Conservation (phyloP, 257 asterid genomes). For the Penstemon barbatus region DNA sequence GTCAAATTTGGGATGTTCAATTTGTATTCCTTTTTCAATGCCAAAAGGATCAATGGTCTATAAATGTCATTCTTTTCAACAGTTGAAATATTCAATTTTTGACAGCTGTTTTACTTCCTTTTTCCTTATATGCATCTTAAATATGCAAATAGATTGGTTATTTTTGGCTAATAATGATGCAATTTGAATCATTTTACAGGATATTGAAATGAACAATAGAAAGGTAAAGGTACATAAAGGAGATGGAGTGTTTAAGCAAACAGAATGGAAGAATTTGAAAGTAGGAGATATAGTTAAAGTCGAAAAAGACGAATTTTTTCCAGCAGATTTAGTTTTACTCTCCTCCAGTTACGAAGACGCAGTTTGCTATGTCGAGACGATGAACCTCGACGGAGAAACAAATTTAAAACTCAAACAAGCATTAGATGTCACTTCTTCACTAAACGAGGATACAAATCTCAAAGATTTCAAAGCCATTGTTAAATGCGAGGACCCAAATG, state of each 20-base stretch:
- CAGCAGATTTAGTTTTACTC: constrained; percentile 63
- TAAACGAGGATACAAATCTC: constrained; percentile 39
- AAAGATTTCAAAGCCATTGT: constrained; percentile 45
- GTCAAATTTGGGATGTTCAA: too few relatives aligned
- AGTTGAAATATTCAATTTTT: constrained; percentile 10
- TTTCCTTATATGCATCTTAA: background rate
- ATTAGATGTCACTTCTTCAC: constrained; percentile 49
- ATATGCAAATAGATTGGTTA: background rate
- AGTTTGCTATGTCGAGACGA: constrained; percentile 71
- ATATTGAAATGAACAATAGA: constrained; percentile 65
- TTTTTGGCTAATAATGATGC: constrained; percentile 20
- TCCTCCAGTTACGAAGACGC: constrained; percentile 69
- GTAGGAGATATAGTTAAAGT: constrained; percentile 71
- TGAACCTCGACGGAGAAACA: constrained; percentile 75
- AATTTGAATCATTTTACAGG: constrained; percentile 36
- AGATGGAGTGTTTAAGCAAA: constrained; percentile 42
- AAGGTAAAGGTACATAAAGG: constrained; percentile 51
- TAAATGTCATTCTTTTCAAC: constrained; percentile 17
- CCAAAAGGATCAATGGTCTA: background rate
- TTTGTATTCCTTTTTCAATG: too few relatives aligned
- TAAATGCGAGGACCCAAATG: constrained; percentile 74
- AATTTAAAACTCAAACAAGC: constrained; percentile 74
- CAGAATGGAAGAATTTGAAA: constrained; percentile 59
- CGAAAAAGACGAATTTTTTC: constrained; percentile 67
- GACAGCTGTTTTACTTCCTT: background rate